Conservation (phyloP, 192 early-diverging fungal genomes). For the Coemansia umbellata region DNA sequence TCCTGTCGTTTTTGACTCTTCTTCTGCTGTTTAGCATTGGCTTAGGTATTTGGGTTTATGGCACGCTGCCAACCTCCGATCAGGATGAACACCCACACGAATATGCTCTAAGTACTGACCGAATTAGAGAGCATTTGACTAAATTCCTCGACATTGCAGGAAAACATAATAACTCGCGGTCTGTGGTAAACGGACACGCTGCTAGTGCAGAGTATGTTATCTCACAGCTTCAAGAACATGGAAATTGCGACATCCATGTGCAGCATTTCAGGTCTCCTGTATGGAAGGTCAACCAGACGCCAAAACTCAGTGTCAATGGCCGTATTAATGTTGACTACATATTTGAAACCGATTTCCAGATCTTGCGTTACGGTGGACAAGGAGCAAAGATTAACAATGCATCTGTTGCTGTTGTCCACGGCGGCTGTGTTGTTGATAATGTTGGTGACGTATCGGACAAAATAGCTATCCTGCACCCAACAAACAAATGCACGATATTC, state of each 20-base stretch:
- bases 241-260: slow-evolving; percentile 32
- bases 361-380: slow-evolving; percentile 59
- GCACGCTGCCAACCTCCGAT: slow-evolving; percentile 45
- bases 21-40: slow-evolving; percentile 32
- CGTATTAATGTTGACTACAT: slow-evolving; percentile 24
- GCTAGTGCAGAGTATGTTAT: slow-evolving; percentile 44
- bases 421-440: slow-evolving; percentile 46
- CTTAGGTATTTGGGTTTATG: slow-evolving; percentile 44
- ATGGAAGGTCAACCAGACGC: slow-evolving; percentile 20
- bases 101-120: slow-evolving; percentile 34
- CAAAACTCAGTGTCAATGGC: slow-evolving; percentile 11
- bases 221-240: slow-evolving; percentile 14
- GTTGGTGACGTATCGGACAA: slow-evolving; percentile 43
- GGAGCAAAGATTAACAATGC: slow-evolving; percentile 49
- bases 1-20: slow-evolving; percentile 22
- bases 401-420: slow-evolving; percentile 40
- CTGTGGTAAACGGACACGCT: slow-evolving; percentile 38
- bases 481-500: slow-evolving; percentile 52
- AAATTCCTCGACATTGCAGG: slow-evolving; percentile 35
- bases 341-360: slow-evolving; percentile 33
- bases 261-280: slow-evolving; percentile 47
- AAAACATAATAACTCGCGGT: slow-evolving; percentile 41
- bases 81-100: slow-evolving; percentile 38
- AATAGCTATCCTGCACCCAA: slow-evolving; percentile 53
- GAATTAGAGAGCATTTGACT: slow-evolving; percentile 28